Conservation (phyloP, 2,329 filamentous ascomycete genomes). For the Paramyrothecium roridum region DNA sequence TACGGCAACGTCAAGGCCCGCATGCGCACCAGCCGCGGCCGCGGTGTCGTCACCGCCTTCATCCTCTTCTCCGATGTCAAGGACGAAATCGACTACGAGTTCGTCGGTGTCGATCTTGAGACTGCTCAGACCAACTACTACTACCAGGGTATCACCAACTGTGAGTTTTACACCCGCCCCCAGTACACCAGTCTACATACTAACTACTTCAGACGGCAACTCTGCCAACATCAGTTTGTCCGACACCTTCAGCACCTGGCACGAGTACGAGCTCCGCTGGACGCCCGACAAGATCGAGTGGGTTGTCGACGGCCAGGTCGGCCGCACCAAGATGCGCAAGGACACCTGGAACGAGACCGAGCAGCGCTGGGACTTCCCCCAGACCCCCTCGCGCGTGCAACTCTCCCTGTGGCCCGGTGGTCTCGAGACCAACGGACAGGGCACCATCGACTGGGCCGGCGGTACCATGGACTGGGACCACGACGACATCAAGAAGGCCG, state of each 20-base stretch:
- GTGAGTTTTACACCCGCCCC: slow-evolving; percentile 48
- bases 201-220: slow-evolving; percentile 63
- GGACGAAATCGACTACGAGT: slow-evolving; percentile 98
- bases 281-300: slow-evolving; percentile 81
- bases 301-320: slow-evolving; percentile 77
- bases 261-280: slow-evolving; percentile 94
- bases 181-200: neutral
- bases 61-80: slow-evolving; percentile 94
- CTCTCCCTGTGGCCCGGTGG: slow-evolving; percentile 96
- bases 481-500: slow-evolving; percentile 73
- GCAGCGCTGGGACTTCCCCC: slow-evolving; percentile 82
- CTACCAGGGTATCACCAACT: slow-evolving; percentile 88
- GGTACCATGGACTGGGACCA: slow-evolving; percentile 81
- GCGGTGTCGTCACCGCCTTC: slow-evolving; percentile 94
- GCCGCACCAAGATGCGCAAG: slow-evolving; percentile 69
- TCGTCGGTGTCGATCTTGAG: slow-evolving; percentile 74
- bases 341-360: slow-evolving; percentile 84
- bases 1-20: slow-evolving; percentile 89
- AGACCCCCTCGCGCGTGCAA: slow-evolving; percentile 87
- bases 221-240: slow-evolving; percentile 65
- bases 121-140: slow-evolving; percentile 94
- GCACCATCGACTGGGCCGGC: slow-evolving; percentile 89
- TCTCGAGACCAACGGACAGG: slow-evolving; percentile 70
- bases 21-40: slow-evolving; percentile 79
- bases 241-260: slow-evolving; percentile 74